Percentiles rank a stretch among this genome's conserved stretches.
phyloP scores from a whole-genome alignment of 2,329 filamentous ascomycete species.

The Myriosclerotinia duriaeana region DNA sequence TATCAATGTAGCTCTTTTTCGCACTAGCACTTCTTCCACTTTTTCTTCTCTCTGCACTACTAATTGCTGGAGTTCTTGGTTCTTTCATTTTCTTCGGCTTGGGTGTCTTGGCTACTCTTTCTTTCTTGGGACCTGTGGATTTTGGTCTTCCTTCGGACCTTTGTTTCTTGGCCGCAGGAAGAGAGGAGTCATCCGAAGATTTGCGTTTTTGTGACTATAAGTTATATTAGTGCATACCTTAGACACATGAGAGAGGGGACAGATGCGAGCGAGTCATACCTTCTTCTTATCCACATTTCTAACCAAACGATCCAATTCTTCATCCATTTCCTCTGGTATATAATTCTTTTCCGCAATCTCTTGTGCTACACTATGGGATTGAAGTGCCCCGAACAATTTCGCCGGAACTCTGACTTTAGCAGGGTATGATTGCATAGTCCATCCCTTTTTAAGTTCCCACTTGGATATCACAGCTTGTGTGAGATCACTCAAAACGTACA shows the following conservation, averaged over 20 bases:
- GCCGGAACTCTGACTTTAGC: conserved; percentile 78
- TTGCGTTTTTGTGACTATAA: conserved; percentile 38
- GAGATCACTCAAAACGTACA: conserved; percentile 87
- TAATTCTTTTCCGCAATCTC: conserved; percentile 85
- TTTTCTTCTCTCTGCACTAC: conserved; percentile 39
- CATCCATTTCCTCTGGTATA: conserved; percentile 73
- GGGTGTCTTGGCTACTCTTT: conserved; percentile 33
- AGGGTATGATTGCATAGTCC: conserved; percentile 81
- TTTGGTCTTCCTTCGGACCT: conserved; percentile 32
- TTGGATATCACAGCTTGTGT: conserved; percentile 77
- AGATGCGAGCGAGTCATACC: conserved; percentile 37
- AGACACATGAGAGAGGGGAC: not conserved
- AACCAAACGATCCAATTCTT: conserved; percentile 62
- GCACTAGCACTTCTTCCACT: conserved; percentile 44
- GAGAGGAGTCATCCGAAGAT: conserved; percentile 33
- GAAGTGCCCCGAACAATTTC: conserved; percentile 73
- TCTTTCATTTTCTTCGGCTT: conserved; percentile 36
- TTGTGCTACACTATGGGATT: conserved; percentile 75
- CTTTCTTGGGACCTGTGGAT: conserved; percentile 37
- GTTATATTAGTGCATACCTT: conserved; percentile 16
- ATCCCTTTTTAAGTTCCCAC: conserved; percentile 83
- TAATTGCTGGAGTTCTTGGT: conserved; percentile 27
- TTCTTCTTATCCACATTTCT: conserved; percentile 64
- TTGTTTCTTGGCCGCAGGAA: conserved; percentile 30
- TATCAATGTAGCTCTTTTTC: conserved; percentile 42